These are phyloP conservation scores for Gaillardinia entomophila DNA, from an alignment of 805 yeast genomes.

Conservation along the genomic window DNA sequence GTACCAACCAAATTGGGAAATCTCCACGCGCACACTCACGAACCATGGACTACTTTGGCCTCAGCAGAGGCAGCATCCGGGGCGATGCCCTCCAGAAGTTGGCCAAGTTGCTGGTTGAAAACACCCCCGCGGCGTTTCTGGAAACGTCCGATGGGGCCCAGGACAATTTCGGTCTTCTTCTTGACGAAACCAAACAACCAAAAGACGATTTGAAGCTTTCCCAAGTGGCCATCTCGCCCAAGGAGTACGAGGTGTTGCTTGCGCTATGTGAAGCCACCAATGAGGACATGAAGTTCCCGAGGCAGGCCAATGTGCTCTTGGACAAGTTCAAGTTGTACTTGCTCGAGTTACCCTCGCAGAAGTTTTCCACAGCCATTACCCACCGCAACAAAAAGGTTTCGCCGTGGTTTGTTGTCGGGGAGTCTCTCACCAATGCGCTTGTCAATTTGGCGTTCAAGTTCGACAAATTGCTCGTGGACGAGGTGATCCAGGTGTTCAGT, in stretches of 20 bases:
- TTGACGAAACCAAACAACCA: background rate
- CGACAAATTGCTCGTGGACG: conserved; percentile 13
- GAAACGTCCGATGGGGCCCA: conserved; percentile 1
- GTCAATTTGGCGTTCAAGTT: conserved; percentile 21
- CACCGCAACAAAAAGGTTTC: conserved; percentile 15
- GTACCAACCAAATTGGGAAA: no score
- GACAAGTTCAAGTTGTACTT: conserved; percentile 43
- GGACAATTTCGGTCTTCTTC: conserved; percentile 11
- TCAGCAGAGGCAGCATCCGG: conserved; percentile 34
- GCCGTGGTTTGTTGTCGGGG: conserved; percentile 33
- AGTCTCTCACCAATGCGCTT: conserved; percentile 28
- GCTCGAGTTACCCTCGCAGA: conserved; percentile 38
- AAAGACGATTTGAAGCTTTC: conserved; percentile 8
- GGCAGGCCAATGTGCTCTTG: conserved; percentile 38
- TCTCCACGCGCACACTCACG: no score
- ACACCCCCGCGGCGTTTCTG: conserved; percentile 7
- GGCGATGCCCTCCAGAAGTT: conserved; percentile 31
- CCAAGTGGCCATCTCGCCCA: conserved; percentile 40
- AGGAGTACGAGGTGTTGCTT: conserved; percentile 50
- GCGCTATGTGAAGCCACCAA: conserved; percentile 46
- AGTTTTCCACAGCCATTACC: conserved; percentile 33
- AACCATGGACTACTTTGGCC: conserved; percentile 36
- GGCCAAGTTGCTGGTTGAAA: conserved; percentile 28
- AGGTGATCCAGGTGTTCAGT: conserved; percentile 20
- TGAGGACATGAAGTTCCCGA: conserved; percentile 19